A percentile compares a stretch with the other conserved stretches of the same genome.
These are phyloP conservation scores for Podaxis mareebaensis DNA, from an alignment of 768 basidiomycete genomes.

Conservation along the genomic window DNA sequence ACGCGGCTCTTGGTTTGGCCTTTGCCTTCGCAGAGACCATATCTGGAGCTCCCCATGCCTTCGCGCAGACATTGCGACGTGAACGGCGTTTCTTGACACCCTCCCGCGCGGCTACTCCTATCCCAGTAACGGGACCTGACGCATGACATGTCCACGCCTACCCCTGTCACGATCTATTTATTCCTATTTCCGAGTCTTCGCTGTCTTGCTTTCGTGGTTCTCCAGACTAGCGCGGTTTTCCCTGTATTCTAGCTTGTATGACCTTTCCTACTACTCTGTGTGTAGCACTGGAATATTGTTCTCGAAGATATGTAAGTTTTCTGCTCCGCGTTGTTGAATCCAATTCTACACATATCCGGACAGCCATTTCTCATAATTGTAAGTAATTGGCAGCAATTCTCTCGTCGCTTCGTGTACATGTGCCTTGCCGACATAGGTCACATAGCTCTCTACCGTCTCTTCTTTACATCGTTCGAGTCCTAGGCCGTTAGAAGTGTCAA, in stretches of 20 bases:
- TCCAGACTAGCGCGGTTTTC: slow-evolving; percentile 8
- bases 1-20: slow-evolving; percentile 54
- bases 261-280: slow-evolving; percentile 1
- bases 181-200: slow-evolving; percentile 15
- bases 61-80: slow-evolving; percentile 29
- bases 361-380: slow-evolving; percentile 50
- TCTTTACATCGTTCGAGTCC: slow-evolving; percentile 36
- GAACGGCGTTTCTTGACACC: slow-evolving; percentile 24
- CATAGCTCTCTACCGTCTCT: slow-evolving; percentile 41
- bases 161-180: slow-evolving; percentile 8
- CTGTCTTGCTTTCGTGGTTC: slow-evolving; percentile 17
- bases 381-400: slow-evolving; percentile 60
- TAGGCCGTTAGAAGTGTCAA: slow-evolving; percentile 50
- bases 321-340: not conserved
- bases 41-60: slow-evolving; percentile 41
- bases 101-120: slow-evolving; percentile 2
- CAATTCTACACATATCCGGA: slow-evolving; percentile 1
- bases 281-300: slow-evolving; percentile 7
- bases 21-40: slow-evolving; percentile 74
- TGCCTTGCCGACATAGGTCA: slow-evolving; percentile 42
- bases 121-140: not conserved
- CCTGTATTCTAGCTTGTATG: slow-evolving; percentile 16
- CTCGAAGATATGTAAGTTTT: not conserved
- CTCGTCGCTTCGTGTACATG: slow-evolving; percentile 70
- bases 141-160: not conserved